These are phyloP conservation scores for Melastoma malabathricum DNA, from an alignment of 345 rosid species.

Conservation along the genomic window DNA sequence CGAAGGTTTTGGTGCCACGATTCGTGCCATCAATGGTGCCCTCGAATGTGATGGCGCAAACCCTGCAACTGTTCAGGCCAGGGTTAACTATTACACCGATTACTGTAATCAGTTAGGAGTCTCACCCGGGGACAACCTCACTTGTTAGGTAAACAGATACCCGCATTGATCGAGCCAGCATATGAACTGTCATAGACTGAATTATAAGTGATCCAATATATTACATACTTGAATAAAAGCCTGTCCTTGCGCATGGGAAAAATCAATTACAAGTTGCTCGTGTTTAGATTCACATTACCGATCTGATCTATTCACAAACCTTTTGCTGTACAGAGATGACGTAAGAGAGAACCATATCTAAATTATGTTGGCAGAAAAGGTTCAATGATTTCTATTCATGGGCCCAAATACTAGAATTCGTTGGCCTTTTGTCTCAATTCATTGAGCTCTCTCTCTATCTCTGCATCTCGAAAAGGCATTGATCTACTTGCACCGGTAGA, in stretches of 20 bases:
- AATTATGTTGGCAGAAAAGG: slow-evolving; percentile 13
- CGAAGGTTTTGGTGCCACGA: slow-evolving; percentile 65
- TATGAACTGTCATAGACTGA: no score
- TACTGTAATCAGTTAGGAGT: slow-evolving; percentile 44
- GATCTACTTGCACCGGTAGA: slow-evolving; percentile 17
- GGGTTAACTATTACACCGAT: slow-evolving; percentile 32
- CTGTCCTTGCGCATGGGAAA: no score
- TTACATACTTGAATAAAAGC: no score
- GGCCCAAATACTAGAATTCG: slow-evolving; percentile 17
- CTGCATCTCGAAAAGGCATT: slow-evolving; percentile 30
- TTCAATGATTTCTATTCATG: not conserved
- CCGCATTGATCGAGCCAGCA: no score
- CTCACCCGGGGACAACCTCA: slow-evolving; percentile 39
- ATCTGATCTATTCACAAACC: no score
- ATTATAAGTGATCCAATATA: no score
- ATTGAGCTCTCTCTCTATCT: slow-evolving; percentile 55
- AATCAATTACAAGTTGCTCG: no score
- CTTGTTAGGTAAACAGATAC: slow-evolving; percentile 19
- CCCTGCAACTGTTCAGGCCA: slow-evolving; percentile 22
- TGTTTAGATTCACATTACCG: no score
- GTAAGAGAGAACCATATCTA: no score
- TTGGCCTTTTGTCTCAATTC: slow-evolving; percentile 42
- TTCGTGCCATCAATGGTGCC: slow-evolving; percentile 45
- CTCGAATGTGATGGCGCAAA: slow-evolving; percentile 41
- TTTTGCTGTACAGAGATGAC: no score